Evolutionary conservation across 106 monocot genomes (phyloP).

Genomic region (Triglochin maritima): DNA sequence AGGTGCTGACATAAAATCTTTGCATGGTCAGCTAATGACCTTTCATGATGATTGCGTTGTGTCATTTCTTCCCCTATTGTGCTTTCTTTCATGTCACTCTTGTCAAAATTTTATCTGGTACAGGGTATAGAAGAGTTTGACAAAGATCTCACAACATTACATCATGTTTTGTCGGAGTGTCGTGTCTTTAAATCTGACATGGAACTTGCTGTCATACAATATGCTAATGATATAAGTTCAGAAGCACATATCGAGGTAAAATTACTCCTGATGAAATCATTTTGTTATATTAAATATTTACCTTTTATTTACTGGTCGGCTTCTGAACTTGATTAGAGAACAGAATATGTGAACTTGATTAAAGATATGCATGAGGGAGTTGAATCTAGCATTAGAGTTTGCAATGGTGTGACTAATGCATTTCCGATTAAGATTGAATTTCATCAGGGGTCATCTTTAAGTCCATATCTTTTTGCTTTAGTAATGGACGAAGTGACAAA

Average conservation of each 20-base stretch:
- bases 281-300: background rate
- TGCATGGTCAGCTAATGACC: background rate
- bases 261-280: no score
- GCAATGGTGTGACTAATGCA: no score
- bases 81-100: background rate
- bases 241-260: slow-evolving; percentile 93
- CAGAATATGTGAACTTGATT: no score
- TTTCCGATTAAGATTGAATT: no score
- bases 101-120: background rate
- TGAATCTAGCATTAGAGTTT: no score
- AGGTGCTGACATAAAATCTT: slow-evolving; percentile 33
- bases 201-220: slow-evolving; percentile 85
- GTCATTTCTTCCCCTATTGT: background rate
- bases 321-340: no score
- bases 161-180: slow-evolving; percentile 89
- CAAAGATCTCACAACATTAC: slow-evolving; percentile 56
- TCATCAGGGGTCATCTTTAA: no score
- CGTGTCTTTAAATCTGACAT: slow-evolving; percentile 70
- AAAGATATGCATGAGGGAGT: no score
- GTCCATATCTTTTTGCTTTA: no score
- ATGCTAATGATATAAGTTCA: slow-evolving; percentile 96
- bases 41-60: no score
- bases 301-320: background rate
- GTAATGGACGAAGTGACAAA: no score
- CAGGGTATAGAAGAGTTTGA: slow-evolving; percentile 84